These are phyloP conservation scores for Clonostachys byssicola DNA, from an alignment of 2,329 filamentous ascomycete species.

Conservation along the genomic window DNA sequence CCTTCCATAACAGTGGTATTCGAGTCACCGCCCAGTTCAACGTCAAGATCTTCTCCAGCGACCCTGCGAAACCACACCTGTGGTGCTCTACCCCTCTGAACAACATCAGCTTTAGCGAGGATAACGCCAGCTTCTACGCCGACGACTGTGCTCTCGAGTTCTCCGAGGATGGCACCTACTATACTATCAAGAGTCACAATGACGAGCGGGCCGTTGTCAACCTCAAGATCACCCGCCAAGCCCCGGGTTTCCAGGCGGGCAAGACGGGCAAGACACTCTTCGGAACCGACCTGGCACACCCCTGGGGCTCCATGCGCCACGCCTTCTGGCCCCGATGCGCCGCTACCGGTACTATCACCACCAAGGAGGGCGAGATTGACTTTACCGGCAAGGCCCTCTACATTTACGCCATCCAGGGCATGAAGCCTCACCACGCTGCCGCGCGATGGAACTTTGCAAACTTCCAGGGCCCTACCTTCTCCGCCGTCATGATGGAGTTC, in stretches of 20 bases:
- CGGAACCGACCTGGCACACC: slow-evolving; percentile 78
- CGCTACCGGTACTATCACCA: slow-evolving; percentile 79
- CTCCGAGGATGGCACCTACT: slow-evolving; percentile 76
- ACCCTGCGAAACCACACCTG: slow-evolving; percentile 66
- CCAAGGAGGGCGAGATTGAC: slow-evolving; percentile 69
- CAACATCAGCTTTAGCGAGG: slow-evolving; percentile 80
- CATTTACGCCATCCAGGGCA: slow-evolving; percentile 85
- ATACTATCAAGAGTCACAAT: slow-evolving; percentile 85
- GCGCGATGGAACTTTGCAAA: slow-evolving; percentile 89
- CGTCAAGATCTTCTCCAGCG: slow-evolving; percentile 82
- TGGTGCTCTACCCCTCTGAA: slow-evolving; percentile 80
- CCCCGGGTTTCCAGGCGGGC: slow-evolving; percentile 82
- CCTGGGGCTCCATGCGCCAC: slow-evolving; percentile 92
- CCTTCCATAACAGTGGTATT: slow-evolving; percentile 61
- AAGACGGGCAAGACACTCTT: slow-evolving; percentile 80
- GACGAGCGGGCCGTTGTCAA: slow-evolving; percentile 82
- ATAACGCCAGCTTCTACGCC: slow-evolving; percentile 79
- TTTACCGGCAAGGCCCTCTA: slow-evolving; percentile 78
- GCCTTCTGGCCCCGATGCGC: slow-evolving; percentile 89
- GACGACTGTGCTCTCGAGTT: slow-evolving; percentile 82
- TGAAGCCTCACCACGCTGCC: slow-evolving; percentile 98
- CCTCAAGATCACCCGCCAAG: slow-evolving; percentile 69
- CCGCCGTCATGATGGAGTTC: slow-evolving; percentile 92
- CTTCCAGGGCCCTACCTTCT: slow-evolving; percentile 84
- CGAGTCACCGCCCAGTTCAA: slow-evolving; percentile 92